phyloP scores from a whole-genome alignment of 1,284 basidiomycete species.

The Microbotryum violaceum region DNA sequence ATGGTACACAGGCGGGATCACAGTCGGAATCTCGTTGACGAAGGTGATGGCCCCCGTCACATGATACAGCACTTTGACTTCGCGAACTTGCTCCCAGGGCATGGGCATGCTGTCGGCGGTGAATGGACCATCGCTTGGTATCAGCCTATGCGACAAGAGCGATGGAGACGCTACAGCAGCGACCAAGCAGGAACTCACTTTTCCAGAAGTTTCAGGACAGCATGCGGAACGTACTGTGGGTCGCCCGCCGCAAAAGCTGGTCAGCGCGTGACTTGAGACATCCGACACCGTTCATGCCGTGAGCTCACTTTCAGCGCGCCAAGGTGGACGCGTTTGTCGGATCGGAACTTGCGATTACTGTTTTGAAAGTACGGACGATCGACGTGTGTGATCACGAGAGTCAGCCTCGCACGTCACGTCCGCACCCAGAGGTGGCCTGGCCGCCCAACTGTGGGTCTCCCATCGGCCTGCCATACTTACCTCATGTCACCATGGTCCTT shows the following conservation, averaged over 20 bases:
- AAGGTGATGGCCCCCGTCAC: constrained; percentile 99
- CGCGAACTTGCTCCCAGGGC: constrained; percentile 99
- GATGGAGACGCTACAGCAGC: too few species aligned
- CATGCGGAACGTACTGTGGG: constrained; percentile 70
- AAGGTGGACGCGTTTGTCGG: constrained; percentile 76
- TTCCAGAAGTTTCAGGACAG: constrained; percentile 97
- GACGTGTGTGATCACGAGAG: neutral
- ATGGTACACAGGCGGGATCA: constrained; percentile 96
- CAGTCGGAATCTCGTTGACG: constrained; percentile 93
- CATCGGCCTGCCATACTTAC: constrained; percentile 43
- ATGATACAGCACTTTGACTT: constrained; percentile 93
- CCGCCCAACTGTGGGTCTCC: neutral
- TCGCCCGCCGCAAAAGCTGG: neutral
- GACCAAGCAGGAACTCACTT: constrained; percentile 45
- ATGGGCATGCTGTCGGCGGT: constrained; percentile 60
- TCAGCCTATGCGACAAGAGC: neutral
- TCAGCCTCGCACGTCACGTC: constrained; percentile 45
- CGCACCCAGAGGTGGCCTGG: constrained; percentile 40
- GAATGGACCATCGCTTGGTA: neutral
- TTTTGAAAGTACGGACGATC: constrained; percentile 15
- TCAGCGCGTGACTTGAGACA: neutral
- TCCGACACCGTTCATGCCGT: neutral
- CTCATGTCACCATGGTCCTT: constrained; percentile 95
- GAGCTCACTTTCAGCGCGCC: constrained; percentile 29
- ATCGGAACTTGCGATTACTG: constrained; percentile 61